Conservation (phyloP, 1,284 basidiomycete species). For the Pseudozyma thailandica region DNA sequence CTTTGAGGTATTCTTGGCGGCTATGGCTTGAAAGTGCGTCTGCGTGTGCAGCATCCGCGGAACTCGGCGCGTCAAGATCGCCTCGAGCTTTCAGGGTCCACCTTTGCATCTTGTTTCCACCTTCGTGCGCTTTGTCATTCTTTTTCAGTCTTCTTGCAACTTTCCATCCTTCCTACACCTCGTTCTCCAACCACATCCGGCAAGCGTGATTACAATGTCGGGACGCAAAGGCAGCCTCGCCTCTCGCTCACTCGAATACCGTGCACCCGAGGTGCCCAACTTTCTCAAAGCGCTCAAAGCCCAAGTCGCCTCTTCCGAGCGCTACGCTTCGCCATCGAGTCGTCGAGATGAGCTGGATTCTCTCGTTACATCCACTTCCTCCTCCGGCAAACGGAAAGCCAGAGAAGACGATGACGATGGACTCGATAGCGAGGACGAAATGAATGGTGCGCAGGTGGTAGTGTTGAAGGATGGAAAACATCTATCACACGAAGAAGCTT, state of each 20-base stretch:
- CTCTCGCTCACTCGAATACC: conserved; percentile 33
- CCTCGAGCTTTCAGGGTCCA: conserved; percentile 26
- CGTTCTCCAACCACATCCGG: too few species aligned
- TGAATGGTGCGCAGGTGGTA: conserved; percentile 55
- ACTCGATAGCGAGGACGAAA: conserved; percentile 43
- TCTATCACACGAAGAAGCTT: conserved; percentile 44
- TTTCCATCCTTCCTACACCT: not conserved
- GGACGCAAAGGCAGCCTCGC: conserved; percentile 20
- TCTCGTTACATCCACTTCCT: conserved; percentile 14
- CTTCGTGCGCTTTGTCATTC: too few species aligned
- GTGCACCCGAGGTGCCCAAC: conserved; percentile 21
- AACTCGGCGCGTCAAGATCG: too few species aligned
- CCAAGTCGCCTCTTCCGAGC: conserved; percentile 19
- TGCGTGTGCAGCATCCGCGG: too few species aligned
- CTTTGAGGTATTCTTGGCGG: too few species aligned
- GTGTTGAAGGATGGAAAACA: conserved; percentile 59
- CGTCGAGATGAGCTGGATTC: conserved; percentile 19
- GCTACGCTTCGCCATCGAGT: not conserved
- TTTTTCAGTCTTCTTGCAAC: not conserved
- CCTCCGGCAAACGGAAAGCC: conserved; percentile 8
- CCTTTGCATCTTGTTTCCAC: not conserved
- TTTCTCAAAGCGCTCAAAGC: conserved; percentile 43
- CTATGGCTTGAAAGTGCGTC: too few species aligned
- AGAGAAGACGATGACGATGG: conserved; percentile 1
- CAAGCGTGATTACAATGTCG: conserved; percentile 16